Evolutionary conservation across 306 rosid genomes (phyloP).

Genomic region (peach (Prunus persica)): Prunus_persica_NCBIv2 NC_034015.1:17070001-17070500

Average conservation of each 20-base stretch:
- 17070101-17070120: not conserved
- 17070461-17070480: conserved; percentile 2
- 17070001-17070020: conserved; percentile 91
- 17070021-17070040: conserved; percentile 90
- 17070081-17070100: not conserved
- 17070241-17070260: not conserved
- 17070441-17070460: not conserved
- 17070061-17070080: not conserved
- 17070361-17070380: not conserved
- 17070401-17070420: not conserved
- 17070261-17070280: not conserved
- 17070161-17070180: not conserved
- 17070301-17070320: not conserved
- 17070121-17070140: too few species aligned
- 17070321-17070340: not conserved
- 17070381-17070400: not conserved
- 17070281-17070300: not conserved
- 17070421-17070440: not conserved
- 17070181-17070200: not conserved
- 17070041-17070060: conserved; percentile 60
- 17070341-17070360: too few species aligned
- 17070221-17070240: not conserved
- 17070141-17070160: not conserved
- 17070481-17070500: conserved; percentile 41
- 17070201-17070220: too few species aligned